phyloP scores from a whole-genome alignment of 352 stramenopile genomes.

The Blastocystis sp. region DNA sequence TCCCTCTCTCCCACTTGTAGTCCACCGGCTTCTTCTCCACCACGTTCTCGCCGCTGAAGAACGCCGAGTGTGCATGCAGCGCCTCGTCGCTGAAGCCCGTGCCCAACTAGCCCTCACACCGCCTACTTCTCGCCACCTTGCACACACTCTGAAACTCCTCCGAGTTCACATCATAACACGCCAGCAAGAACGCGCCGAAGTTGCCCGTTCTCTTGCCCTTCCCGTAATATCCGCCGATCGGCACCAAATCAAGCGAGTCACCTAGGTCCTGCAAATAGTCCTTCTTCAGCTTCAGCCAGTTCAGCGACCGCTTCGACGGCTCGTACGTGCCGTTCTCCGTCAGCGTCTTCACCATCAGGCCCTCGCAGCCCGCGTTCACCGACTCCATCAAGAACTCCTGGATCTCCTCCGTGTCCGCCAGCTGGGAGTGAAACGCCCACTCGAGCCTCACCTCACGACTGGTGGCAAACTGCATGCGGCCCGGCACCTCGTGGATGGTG shows the following conservation, averaged over 20 bases:
- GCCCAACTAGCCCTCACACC: conserved; percentile 77
- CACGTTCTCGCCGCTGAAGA: conserved; percentile 76
- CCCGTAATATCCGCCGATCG: conserved; percentile 94
- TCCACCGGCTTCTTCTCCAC: conserved; percentile 4
- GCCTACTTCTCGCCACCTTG: conserved; percentile 75
- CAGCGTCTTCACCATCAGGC: conserved; percentile 99
- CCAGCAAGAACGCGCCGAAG: conserved; percentile 95
- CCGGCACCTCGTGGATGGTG: conserved; percentile 85
- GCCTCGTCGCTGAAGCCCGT: conserved; percentile 97
- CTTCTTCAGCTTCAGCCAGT: conserved; percentile 99
- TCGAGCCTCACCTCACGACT: conserved; percentile 74
- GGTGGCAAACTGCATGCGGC: conserved; percentile 88
- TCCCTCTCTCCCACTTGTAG: conserved; percentile 34
- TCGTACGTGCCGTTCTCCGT: conserved; percentile 90
- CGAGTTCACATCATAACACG: conserved; percentile 92
- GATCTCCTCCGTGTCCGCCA: conserved; percentile 81
- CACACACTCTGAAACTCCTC: conserved; percentile 97
- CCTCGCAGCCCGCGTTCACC: conserved; percentile 84
- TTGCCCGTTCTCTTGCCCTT: conserved; percentile 89
- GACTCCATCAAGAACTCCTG: conserved; percentile 90
- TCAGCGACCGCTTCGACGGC: conserved; percentile 91
- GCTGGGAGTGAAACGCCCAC: conserved; percentile 54
- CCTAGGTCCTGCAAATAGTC: conserved; percentile 90
- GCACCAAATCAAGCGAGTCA: conserved; percentile 95
- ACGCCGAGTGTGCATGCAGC: conserved; percentile 84